These are phyloP conservation scores for Quillaja saponaria DNA, from an alignment of 306 rosid genomes.

Conservation along the genomic window DNA sequence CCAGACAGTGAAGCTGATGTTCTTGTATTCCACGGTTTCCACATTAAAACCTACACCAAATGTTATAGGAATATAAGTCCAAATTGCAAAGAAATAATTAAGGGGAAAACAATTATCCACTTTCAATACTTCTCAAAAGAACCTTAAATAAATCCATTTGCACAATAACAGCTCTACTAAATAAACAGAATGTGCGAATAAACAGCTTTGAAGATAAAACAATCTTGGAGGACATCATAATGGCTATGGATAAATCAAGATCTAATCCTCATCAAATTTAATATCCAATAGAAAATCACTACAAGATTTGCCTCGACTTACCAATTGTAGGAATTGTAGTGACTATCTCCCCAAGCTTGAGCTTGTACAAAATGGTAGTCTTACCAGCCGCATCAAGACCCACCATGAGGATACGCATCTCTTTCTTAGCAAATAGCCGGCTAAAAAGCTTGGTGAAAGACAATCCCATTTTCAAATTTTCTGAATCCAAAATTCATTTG, in stretches of 20 bases:
- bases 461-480: constrained; percentile 69
- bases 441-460: constrained; percentile 90
- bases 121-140: not conserved
- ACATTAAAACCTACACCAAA: constrained; percentile 73
- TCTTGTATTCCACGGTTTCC: constrained; percentile 92
- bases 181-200: no score
- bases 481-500: constrained; percentile 29
- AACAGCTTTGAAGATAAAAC: no score
- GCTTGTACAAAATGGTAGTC: no score
- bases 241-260: no score
- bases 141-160: not conserved
- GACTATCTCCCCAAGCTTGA: constrained; percentile 58
- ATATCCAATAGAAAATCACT: no score
- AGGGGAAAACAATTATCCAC: constrained; percentile 2
- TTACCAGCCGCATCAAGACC: no score
- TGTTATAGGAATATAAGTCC: constrained; percentile 22
- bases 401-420: no score
- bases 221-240: no score
- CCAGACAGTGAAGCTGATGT: constrained; percentile 98
- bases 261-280: no score
- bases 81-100: not conserved
- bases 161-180: not conserved
- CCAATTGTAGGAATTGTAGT: constrained; percentile 97
- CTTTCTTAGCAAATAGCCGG: constrained; percentile 48
- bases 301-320: constrained; percentile 16